phyloP scores from a whole-genome alignment of 495 filamentous ascomycete species.

The Pyronema domesticum region DNA sequence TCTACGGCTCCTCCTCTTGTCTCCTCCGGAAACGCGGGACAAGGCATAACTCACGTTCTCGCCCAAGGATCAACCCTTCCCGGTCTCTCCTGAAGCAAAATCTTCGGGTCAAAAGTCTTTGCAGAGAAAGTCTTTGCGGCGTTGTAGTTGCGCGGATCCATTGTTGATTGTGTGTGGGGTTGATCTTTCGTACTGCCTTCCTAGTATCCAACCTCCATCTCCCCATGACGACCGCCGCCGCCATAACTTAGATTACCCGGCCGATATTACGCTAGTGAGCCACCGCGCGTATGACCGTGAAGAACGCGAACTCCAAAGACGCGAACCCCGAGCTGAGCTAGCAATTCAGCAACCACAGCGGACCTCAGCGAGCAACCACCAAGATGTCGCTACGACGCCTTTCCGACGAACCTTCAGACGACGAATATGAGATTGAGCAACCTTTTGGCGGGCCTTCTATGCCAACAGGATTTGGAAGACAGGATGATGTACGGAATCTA shows the following conservation, averaged over 20 bases:
- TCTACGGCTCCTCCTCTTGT: too few relatives aligned
- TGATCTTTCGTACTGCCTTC: background rate
- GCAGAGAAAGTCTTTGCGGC: constrained; percentile 8
- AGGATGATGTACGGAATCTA: constrained; percentile 51
- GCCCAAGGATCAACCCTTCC: constrained; percentile 63
- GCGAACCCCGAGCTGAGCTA: too few relatives aligned
- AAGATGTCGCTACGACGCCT: constrained; percentile 16
- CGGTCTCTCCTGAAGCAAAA: constrained; percentile 14
- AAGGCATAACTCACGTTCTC: constrained; percentile 37
- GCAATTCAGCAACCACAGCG: too few relatives aligned
- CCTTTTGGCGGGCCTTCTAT: constrained; percentile 40
- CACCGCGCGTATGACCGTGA: background rate
- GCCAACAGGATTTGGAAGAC: constrained; percentile 75
- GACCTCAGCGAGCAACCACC: too few relatives aligned
- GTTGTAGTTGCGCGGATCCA: constrained; percentile 12
- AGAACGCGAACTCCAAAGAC: background rate
- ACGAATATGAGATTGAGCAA: constrained; percentile 40
- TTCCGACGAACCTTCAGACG: constrained; percentile 27
- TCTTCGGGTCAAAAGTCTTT: constrained; percentile 17
- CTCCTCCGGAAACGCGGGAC: background rate
- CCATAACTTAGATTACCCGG: background rate
- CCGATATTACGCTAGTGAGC: background rate
- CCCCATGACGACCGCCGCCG: background rate
- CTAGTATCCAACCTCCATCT: background rate
- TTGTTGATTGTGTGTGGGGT: constrained; percentile 1